phyloP scores from a whole-genome alignment of 2,329 filamentous ascomycete genomes.

The Ascochyta lentis region DNA sequence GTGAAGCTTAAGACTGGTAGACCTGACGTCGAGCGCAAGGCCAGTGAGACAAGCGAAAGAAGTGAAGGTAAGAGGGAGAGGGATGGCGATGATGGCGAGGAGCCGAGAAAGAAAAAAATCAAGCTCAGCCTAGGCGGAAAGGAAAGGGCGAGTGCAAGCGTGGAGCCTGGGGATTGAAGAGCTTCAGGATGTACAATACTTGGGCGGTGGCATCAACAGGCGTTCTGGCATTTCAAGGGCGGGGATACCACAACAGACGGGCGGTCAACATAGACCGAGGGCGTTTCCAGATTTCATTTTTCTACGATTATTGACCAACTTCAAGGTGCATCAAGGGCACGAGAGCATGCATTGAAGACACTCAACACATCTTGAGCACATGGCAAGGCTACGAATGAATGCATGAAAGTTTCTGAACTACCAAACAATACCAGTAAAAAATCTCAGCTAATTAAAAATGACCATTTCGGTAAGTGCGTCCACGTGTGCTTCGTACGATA shows the following conservation, averaged over 20 bases:
- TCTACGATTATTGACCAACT: not conserved
- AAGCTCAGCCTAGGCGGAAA: constrained; percentile 40
- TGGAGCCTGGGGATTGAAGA: constrained; percentile 12
- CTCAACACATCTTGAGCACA: not conserved
- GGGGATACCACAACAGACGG: constrained; percentile 19
- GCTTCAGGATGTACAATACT: not conserved
- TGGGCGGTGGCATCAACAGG: constrained; percentile 9
- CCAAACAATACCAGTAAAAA: no score
- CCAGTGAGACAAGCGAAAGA: constrained; percentile 39
- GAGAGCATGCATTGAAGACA: not conserved
- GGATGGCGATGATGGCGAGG: constrained; percentile 41
- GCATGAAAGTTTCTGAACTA: not conserved
- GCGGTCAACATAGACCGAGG: constrained; percentile 11
- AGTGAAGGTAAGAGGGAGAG: constrained; percentile 45
- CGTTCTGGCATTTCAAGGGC: constrained; percentile 16
- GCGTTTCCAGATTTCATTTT: constrained; percentile 4
- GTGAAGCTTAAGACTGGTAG: constrained; percentile 44
- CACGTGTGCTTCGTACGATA: no score
- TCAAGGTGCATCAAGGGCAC: not conserved
- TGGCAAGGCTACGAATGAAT: not conserved
- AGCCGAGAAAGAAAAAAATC: constrained; percentile 48
- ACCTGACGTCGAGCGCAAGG: constrained; percentile 38
- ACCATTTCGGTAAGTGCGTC: no score
- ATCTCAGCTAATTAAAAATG: no score
- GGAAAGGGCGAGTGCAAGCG: constrained; percentile 16